Percentiles rank a stretch among this genome's conserved stretches.
These are phyloP conservation scores for Phytophthora europaea DNA, from an alignment of 352 stramenopile genomes.

Conservation along the genomic window DNA sequence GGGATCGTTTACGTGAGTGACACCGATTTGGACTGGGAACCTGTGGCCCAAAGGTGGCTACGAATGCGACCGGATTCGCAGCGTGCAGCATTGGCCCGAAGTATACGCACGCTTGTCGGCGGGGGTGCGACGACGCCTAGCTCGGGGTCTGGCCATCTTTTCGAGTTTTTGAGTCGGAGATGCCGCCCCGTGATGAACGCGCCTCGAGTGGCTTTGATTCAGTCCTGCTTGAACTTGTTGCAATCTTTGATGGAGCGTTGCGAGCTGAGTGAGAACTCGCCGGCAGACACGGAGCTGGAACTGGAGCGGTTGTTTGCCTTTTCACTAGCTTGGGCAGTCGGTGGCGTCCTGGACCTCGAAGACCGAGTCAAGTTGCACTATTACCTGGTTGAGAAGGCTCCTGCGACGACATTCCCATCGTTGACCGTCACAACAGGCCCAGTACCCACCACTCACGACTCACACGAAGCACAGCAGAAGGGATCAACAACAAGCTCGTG, in stretches of 20 bases:
- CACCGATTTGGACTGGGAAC: constrained; percentile 81
- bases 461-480: constrained; percentile 2
- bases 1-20: constrained; percentile 94
- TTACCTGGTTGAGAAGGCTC: constrained; percentile 63
- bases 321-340: constrained; percentile 84
- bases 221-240: constrained; percentile 75
- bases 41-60: constrained; percentile 75
- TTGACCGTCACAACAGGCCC: constrained; percentile 8
- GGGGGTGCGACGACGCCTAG: constrained; percentile 9
- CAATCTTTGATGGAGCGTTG: constrained; percentile 63
- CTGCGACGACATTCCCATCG: constrained; percentile 37
- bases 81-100: constrained; percentile 53
- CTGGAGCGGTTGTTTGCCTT: constrained; percentile 90
- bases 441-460: constrained; percentile 6
- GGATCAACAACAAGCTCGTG: constrained; percentile 5
- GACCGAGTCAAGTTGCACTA: constrained; percentile 79
- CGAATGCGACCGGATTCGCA: constrained; percentile 56
- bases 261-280: constrained; percentile 64
- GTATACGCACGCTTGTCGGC: constrained; percentile 67
- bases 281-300: constrained; percentile 66
- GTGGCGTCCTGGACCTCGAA: constrained; percentile 86
- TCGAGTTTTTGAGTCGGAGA: constrained; percentile 70
- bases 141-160: constrained; percentile 60
- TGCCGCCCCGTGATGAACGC: constrained; percentile 78
- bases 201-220: constrained; percentile 82